Percentiles rank a stretch among this genome's conserved stretches.
Conservation (phyloP, 108 stramenopile species). For the Cyclotella sp. region DNA sequence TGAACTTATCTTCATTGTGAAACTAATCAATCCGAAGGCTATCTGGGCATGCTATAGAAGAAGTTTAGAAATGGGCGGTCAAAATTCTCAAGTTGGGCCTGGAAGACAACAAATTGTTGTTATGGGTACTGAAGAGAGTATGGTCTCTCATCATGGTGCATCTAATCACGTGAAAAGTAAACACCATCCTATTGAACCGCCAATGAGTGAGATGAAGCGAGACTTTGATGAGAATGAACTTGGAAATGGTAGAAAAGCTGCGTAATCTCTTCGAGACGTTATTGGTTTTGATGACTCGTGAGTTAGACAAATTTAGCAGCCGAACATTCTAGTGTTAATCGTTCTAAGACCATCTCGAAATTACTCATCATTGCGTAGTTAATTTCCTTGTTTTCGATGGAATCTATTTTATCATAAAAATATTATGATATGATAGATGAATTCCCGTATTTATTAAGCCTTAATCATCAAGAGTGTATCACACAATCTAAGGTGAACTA, state of each 20-base stretch:
- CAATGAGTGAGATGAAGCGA: conserved; percentile 41
- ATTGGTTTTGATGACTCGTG: too few relatives aligned
- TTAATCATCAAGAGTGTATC: too few relatives aligned
- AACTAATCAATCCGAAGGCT: conserved; percentile 13
- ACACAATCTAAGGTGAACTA: not conserved
- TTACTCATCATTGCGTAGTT: too few relatives aligned
- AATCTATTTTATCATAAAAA: too few relatives aligned
- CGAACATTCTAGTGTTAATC: too few relatives aligned
- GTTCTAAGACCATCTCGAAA: too few relatives aligned
- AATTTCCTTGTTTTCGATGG: too few relatives aligned
- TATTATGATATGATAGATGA: too few relatives aligned
- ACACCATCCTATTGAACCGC: conserved; percentile 48
- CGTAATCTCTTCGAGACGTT: too few relatives aligned
- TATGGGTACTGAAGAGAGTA: conserved; percentile 7
- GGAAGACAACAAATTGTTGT: conserved; percentile 37
- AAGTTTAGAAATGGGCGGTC: conserved; percentile 83
- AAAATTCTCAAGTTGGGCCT: conserved; percentile 72
- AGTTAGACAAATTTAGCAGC: too few relatives aligned
- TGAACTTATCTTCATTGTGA: not conserved
- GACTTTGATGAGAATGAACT: conserved; percentile 6
- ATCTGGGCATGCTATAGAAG: conserved; percentile 91
- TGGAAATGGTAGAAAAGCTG: conserved; percentile 1
- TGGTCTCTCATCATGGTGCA: not conserved
- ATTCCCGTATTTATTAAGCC: too few relatives aligned
- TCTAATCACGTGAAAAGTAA: conserved; percentile 6